A percentile compares a stretch with the other conserved stretches of the same genome.
Evolutionary conservation across 129 eudicot species (phyloP).

Genomic region (Oenanthe sinensis): DNA sequence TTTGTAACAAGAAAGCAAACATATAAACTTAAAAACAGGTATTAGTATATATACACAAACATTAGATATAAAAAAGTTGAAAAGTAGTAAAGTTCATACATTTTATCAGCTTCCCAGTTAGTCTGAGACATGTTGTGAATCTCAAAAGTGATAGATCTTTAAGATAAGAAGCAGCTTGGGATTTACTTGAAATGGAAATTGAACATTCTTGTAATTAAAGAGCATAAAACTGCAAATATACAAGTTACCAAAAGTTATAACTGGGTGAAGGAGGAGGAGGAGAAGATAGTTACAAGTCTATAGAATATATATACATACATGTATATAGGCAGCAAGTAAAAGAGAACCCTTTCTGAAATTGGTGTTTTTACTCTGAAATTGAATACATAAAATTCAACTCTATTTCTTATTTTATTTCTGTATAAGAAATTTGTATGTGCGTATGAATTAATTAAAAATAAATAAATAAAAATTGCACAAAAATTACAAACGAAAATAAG

Average conservation of each 20-base stretch:
- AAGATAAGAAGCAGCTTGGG: background rate
- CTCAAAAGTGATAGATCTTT: slow-evolving; percentile 9
- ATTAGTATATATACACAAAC: background rate
- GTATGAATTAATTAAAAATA: too few species aligned
- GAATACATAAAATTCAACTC: too few species aligned
- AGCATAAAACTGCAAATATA: background rate
- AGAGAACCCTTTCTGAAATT: background rate
- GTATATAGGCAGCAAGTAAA: background rate
- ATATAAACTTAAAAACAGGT: background rate
- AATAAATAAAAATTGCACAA: too few species aligned
- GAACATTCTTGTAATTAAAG: background rate
- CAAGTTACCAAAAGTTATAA: background rate
- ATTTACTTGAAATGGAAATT: background rate
- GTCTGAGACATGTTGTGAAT: slow-evolving; percentile 73
- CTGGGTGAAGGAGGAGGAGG: background rate
- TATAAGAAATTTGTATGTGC: too few species aligned
- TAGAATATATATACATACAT: background rate
- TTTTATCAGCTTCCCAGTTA: slow-evolving; percentile 99
- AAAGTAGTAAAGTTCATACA: slow-evolving; percentile 32
- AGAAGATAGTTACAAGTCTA: slow-evolving; percentile 1
- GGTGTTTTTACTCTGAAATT: background rate
- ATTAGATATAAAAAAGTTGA: background rate
- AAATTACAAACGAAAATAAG: too few species aligned
- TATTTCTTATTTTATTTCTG: too few species aligned
- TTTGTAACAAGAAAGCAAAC: background rate